phyloP scores from a whole-genome alignment of 169 alveolate species.

The Eimeria praecox region DNA sequence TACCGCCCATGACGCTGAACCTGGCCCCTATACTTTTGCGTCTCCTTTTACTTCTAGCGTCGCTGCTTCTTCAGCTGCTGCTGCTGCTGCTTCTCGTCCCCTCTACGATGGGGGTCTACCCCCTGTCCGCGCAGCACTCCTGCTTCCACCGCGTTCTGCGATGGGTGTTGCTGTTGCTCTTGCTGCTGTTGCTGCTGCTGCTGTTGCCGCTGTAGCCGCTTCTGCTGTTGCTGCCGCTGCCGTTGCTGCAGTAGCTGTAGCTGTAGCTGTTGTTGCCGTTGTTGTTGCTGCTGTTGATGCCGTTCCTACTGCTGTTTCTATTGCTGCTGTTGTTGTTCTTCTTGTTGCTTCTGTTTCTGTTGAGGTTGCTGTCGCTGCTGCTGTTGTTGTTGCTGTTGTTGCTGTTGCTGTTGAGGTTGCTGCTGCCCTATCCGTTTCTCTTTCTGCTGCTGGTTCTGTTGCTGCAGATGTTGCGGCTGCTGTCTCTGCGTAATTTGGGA shows the following conservation, averaged over 20 bases:
- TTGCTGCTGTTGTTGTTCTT: background rate
- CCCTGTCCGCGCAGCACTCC: background rate
- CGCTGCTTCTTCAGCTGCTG: background rate
- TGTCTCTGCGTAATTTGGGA: too few species aligned
- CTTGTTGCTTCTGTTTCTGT: background rate
- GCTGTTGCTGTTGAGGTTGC: background rate
- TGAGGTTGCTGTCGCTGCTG: background rate
- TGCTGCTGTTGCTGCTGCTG: too few species aligned
- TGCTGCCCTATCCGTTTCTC: background rate
- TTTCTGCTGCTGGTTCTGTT: background rate
- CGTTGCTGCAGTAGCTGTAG: background rate
- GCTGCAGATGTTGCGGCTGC: background rate
- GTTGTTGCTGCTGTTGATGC: background rate
- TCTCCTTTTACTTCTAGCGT: background rate
- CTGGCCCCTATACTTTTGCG: background rate
- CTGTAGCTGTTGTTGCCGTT: background rate
- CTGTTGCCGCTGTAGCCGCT: background rate
- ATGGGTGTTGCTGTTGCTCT: background rate
- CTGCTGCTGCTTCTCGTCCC: background rate
- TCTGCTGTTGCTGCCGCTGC: background rate
- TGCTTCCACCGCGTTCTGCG: background rate
- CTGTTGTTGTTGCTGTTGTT: too few species aligned
- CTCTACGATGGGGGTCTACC: background rate
- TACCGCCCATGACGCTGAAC: background rate
- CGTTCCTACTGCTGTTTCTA: background rate